A percentile compares a stretch with the other conserved stretches of the same genome.
phyloP scores from a whole-genome alignment of 2,329 filamentous ascomycete genomes.

The Sporothrix curviconia region DNA sequence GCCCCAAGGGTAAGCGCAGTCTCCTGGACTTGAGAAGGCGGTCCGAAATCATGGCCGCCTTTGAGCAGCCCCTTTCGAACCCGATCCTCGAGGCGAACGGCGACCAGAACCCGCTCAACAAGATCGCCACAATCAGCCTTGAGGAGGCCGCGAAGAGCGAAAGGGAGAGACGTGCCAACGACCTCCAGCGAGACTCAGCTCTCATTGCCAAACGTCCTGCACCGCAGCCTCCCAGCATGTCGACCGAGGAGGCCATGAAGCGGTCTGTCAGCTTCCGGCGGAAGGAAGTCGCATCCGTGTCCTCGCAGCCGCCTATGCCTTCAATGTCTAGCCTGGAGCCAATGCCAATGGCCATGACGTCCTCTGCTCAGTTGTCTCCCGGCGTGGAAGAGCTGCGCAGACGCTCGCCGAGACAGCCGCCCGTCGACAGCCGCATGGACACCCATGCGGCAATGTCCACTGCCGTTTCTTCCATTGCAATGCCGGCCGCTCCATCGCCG shows the following conservation, averaged over 20 bases:
- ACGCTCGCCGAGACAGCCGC: slow-evolving; percentile 42
- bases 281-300: slow-evolving; percentile 31
- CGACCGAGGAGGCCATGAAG: slow-evolving; percentile 29
- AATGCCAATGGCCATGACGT: slow-evolving; percentile 33
- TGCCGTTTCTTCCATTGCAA: no score
- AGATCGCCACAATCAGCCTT: slow-evolving; percentile 44
- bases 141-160: slow-evolving; percentile 43
- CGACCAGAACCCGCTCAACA: slow-evolving; percentile 36
- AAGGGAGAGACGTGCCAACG: slow-evolving; percentile 35
- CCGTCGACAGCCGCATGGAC: slow-evolving; percentile 9
- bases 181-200: slow-evolving; percentile 26
- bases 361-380: slow-evolving; percentile 46
- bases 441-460: no score
- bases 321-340: slow-evolving; percentile 23
- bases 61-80: slow-evolving; percentile 44
- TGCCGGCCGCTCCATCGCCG: slow-evolving; percentile 4
- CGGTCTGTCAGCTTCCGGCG: slow-evolving; percentile 32
- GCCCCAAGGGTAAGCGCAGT: slow-evolving; percentile 24
- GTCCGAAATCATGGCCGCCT: slow-evolving; percentile 22
- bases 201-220: slow-evolving; percentile 32
- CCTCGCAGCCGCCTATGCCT: slow-evolving; percentile 19
- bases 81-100: slow-evolving; percentile 38
- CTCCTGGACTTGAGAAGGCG: slow-evolving; percentile 24
- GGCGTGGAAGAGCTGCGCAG: slow-evolving; percentile 43
- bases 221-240: slow-evolving; percentile 30